Evolutionary conservation across 2,329 filamentous ascomycete species (phyloP).

Genomic region (Monosporascus sp.): DNA sequence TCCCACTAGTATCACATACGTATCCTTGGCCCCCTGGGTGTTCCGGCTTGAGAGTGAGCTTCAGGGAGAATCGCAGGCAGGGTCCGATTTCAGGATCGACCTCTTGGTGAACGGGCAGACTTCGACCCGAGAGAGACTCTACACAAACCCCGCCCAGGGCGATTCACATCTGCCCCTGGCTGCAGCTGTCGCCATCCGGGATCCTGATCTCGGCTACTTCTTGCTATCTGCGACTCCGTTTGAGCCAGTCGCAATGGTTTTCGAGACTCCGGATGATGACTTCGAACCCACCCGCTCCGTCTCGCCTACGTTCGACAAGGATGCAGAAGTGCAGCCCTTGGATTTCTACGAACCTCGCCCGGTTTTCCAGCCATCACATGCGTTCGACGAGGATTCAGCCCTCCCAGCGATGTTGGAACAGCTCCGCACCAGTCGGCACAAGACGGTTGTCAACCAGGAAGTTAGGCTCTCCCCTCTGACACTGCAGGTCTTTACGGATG

Average conservation of each 20-base stretch:
- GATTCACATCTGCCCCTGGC: conserved; percentile 46
- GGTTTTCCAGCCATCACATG: conserved; percentile 57
- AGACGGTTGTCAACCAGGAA: conserved; percentile 59
- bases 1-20: conserved; percentile 52
- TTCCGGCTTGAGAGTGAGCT: conserved; percentile 60
- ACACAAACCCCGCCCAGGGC: conserved; percentile 43
- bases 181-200: conserved; percentile 48
- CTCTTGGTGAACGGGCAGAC: conserved; percentile 55
- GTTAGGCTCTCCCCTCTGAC: conserved; percentile 66
- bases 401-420: conserved; percentile 52
- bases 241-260: conserved; percentile 53
- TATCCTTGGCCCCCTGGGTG: conserved; percentile 59
- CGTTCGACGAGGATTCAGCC: conserved; percentile 52
- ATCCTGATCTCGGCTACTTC: conserved; percentile 61
- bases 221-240: conserved; percentile 54
- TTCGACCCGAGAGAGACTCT: conserved; percentile 51
- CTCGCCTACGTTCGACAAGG: conserved; percentile 38
- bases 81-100: conserved; percentile 57
- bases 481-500: conserved; percentile 65
- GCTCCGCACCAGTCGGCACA: conserved; percentile 55
- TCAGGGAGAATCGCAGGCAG: conserved; percentile 48
- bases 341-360: conserved; percentile 60
- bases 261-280: conserved; percentile 53
- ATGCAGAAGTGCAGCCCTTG: conserved; percentile 40
- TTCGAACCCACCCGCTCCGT: conserved; percentile 37